These are phyloP conservation scores for Mariannaea sp. DNA, from an alignment of 2,329 filamentous ascomycete species.

Conservation along the genomic window DNA sequence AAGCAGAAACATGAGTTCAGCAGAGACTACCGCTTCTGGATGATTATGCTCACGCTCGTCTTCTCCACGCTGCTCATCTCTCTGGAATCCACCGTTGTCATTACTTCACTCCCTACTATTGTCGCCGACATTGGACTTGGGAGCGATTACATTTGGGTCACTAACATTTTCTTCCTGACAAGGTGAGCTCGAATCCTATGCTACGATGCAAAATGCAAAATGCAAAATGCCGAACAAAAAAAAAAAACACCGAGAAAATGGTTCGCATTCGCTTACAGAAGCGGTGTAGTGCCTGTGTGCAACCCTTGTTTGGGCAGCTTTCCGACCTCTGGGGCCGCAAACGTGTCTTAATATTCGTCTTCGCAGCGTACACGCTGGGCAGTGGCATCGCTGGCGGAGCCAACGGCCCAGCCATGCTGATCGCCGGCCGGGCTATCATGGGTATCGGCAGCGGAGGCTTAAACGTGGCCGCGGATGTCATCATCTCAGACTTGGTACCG, in stretches of 20 bases:
- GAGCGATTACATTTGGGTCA: constrained; percentile 39
- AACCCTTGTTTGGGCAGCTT: constrained; percentile 56
- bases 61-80: constrained; percentile 30
- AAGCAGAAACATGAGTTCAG: constrained; percentile 13
- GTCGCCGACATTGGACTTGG: constrained; percentile 31
- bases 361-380: constrained; percentile 56
- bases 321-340: constrained; percentile 59
- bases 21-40: constrained; percentile 36
- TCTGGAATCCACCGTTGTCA: constrained; percentile 34
- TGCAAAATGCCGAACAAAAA: no score
- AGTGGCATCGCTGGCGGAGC: constrained; percentile 54
- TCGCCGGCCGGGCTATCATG: constrained; percentile 50
- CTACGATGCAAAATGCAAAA: no score
- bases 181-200: constrained; percentile 13
- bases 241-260: no score
- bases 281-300: constrained; percentile 39
- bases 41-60: constrained; percentile 33
- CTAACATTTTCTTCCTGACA: constrained; percentile 37
- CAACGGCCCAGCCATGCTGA: constrained; percentile 47
- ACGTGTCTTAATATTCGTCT: constrained; percentile 45
- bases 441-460: constrained; percentile 44
- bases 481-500: constrained; percentile 53
- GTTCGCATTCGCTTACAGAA: no score
- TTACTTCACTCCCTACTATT: constrained; percentile 37
- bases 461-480: constrained; percentile 41